phyloP scores from a whole-genome alignment of 495 filamentous ascomycete genomes.

The Astrothelium subdiscretum region DNA sequence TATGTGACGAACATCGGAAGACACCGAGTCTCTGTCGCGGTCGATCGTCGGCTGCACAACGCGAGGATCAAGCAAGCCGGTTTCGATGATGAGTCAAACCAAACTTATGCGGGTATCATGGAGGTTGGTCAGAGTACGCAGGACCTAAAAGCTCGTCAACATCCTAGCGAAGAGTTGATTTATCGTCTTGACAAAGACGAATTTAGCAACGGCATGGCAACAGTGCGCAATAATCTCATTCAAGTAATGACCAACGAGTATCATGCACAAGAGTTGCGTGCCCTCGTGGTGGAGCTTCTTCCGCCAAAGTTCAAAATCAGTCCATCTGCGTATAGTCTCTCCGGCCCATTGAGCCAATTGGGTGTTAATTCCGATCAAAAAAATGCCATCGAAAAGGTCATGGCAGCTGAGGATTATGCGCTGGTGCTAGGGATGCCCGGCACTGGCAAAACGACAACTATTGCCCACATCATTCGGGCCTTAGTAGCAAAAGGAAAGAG shows the following conservation, averaged over 20 bases:
- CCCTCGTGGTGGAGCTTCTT: slow-evolving; percentile 60
- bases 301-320: slow-evolving; percentile 60
- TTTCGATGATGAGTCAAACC: slow-evolving; percentile 65
- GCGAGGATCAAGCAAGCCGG: slow-evolving; percentile 59
- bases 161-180: slow-evolving; percentile 43
- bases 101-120: slow-evolving; percentile 86
- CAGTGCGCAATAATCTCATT: slow-evolving; percentile 83
- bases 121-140: slow-evolving; percentile 51
- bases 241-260: slow-evolving; percentile 75
- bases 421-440: slow-evolving; percentile 95
- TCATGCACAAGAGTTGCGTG: slow-evolving; percentile 64
- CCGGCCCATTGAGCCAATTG: slow-evolving; percentile 26
- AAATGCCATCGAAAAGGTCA: slow-evolving; percentile 78
- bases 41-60: slow-evolving; percentile 81
- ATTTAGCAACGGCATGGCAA: slow-evolving; percentile 95
- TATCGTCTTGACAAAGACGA: slow-evolving; percentile 95
- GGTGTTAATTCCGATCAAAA: slow-evolving; percentile 76
- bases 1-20: slow-evolving; percentile 69
- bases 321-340: slow-evolving; percentile 46
- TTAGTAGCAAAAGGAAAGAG: slow-evolving; percentile 83
- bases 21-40: slow-evolving; percentile 66
- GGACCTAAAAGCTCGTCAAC: slow-evolving; percentile 36
- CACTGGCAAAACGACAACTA: slow-evolving; percentile 95
- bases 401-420: slow-evolving; percentile 89
- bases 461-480: slow-evolving; percentile 90